Evolutionary conservation across 345 rosid genomes (phyloP), one percentile per base, ranked within the genome.

Genomic region (Brassica nigra): DNA sequence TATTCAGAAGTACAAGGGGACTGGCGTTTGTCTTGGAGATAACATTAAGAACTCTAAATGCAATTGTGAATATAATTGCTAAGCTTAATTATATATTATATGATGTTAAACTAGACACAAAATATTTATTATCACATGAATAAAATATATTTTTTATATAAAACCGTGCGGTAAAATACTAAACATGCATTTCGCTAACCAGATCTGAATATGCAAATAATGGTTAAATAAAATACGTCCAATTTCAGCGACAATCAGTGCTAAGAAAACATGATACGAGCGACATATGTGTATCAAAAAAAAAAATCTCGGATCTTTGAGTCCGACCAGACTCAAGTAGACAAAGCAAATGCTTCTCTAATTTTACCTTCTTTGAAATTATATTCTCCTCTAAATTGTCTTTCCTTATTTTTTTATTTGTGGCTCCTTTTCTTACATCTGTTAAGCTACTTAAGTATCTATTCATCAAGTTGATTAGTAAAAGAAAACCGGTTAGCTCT

Each of bases 51-150:
- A 31, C 28, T 18, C 23, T 28, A 2, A 7, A 12, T 76, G 80
- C 54, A 47, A 11, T 30, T 69, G 80, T 3, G 33, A 14, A 42
- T 68, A 68, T 57, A 5, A 5, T 55, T 75, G 78, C 47, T 57
- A 55, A 52, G 23, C 23, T 52, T 52, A 5, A 52, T 52, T 52
- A 52, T 52, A 52, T n/a, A 5, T 10, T 5, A 2, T 52, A 52
- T 5, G 58, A n/a, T 49, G 57, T 49, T n/a, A 49, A 49, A 49
- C 20, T 49, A 49, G 57, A 52, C 23, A 52, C 8, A 52, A 15
- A n/a, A 2, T 52, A 0, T 52, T n/a, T 52, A 15, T 15, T 5
- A 16, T n/a, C 23, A 52, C 20, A 52, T 52, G 8, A 52, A 52
- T 52, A 52, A 15, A 15, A n/a, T 14, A 5, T 52, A 0, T 52